Percentiles rank a stretch among this genome's conserved stretches.
phyloP scores from a whole-genome alignment of 805 yeast species.

The Yarrowia alimentaria region DNA sequence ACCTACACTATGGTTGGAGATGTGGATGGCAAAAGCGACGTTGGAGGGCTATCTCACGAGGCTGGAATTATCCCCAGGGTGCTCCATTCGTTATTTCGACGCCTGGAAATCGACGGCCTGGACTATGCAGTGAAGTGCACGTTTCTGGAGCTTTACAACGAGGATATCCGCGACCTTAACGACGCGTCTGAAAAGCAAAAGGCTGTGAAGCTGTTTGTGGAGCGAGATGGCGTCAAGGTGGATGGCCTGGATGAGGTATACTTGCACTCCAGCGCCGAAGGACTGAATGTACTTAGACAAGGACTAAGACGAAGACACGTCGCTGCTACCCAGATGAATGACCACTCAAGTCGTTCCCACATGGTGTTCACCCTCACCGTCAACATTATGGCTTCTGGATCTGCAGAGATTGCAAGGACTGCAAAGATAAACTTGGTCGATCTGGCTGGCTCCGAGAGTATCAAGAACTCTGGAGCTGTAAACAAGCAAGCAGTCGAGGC shows the following conservation, averaged over 20 bases:
- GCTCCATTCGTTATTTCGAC: slow-evolving; percentile 53
- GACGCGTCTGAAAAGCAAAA: slow-evolving; percentile 42
- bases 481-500: slow-evolving; percentile 89
- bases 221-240: slow-evolving; percentile 48
- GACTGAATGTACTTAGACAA: slow-evolving; percentile 49
- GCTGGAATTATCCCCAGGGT: slow-evolving; percentile 69
- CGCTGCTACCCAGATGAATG: slow-evolving; percentile 76
- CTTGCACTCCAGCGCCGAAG: slow-evolving; percentile 51
- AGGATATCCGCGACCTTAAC: slow-evolving; percentile 69
- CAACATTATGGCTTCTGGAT: slow-evolving; percentile 54
- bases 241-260: slow-evolving; percentile 58
- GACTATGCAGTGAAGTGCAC: slow-evolving; percentile 74
- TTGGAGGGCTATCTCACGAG: slow-evolving; percentile 33
- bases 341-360: slow-evolving; percentile 74
- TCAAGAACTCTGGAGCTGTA: slow-evolving; percentile 80
- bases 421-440: slow-evolving; percentile 79
- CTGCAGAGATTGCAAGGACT: slow-evolving; percentile 48
- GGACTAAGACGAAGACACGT: slow-evolving; percentile 68
- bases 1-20: slow-evolving; percentile 75
- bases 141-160: slow-evolving; percentile 83
- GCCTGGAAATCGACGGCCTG: slow-evolving; percentile 40
- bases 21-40: slow-evolving; percentile 45
- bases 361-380: slow-evolving; percentile 70
- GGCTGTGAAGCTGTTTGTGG: slow-evolving; percentile 56
- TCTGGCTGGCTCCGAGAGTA: slow-evolving; percentile 93